Evolutionary conservation across 768 basidiomycete species (phyloP).

Genomic region (Tricholomella constricta): DNA sequence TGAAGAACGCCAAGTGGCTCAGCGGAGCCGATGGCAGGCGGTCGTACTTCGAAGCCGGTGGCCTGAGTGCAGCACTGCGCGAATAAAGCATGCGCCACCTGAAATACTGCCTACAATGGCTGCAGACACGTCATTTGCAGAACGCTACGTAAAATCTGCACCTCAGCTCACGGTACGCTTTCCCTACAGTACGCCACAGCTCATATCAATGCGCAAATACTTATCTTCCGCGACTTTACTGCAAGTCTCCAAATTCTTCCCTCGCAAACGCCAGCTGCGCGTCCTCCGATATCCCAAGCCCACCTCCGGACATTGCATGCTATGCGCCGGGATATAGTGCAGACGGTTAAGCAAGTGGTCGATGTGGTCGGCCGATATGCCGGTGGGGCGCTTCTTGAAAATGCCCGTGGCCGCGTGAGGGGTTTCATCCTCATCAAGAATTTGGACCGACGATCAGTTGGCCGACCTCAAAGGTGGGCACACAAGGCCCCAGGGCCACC

Average conservation of each 20-base stretch:
- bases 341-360: conserved; percentile 87
- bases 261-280: conserved; percentile 27
- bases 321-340: conserved; percentile 82
- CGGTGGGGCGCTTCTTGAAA: conserved; percentile 84
- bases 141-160: too few relatives aligned
- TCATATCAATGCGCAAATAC: conserved; percentile 86
- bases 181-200: conserved; percentile 73
- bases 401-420: conserved; percentile 71
- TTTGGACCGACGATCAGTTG: too few relatives aligned
- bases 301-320: conserved; percentile 71
- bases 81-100: conserved; percentile 89
- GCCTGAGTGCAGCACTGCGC: conserved; percentile 83
- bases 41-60: conserved; percentile 85
- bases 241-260: conserved; percentile 61
- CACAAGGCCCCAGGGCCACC: conserved; percentile 32
- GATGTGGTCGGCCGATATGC: conserved; percentile 86
- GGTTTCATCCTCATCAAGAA: conserved; percentile 78
- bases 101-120: conserved; percentile 86
- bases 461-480: conserved; percentile 85
- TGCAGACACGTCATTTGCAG: conserved; percentile 70
- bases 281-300: conserved; percentile 37
- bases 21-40: conserved; percentile 84
- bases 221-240: conserved; percentile 82
- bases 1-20: conserved; percentile 57
- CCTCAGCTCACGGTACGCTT: not conserved